Evolutionary conservation across 768 basidiomycete genomes (phyloP).

Genomic region (Suillus placidus): DNA sequence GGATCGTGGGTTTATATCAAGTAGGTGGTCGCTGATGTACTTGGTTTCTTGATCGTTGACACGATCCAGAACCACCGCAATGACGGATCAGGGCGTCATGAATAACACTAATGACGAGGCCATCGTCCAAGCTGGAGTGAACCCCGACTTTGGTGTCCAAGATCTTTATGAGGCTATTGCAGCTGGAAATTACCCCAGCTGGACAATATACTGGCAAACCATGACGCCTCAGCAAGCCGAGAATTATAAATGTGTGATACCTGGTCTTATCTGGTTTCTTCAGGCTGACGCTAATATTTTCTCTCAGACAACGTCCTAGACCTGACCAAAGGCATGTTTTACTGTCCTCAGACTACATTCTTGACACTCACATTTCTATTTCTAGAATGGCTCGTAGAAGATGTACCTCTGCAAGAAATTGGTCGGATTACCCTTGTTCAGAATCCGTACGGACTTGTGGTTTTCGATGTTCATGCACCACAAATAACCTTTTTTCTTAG

Average conservation of each 20-base stretch:
- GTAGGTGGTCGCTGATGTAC: conserved; percentile 27
- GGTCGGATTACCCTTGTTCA: conserved; percentile 42
- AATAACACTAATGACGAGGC: conserved; percentile 42
- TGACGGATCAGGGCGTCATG: conserved; percentile 41
- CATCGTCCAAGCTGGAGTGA: conserved; percentile 41
- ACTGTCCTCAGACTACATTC: not conserved
- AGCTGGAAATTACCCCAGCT: conserved; percentile 53
- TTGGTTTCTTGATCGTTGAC: conserved; percentile 9
- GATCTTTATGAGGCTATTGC: conserved; percentile 61
- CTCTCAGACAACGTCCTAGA: conserved; percentile 51
- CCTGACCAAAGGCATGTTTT: conserved; percentile 44
- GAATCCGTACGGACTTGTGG: conserved; percentile 33
- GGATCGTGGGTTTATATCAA: conserved; percentile 59
- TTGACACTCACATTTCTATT: not conserved
- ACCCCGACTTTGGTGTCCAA: conserved; percentile 55
- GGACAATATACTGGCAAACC: conserved; percentile 59
- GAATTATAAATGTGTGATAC: conserved; percentile 39
- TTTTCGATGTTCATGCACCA: conserved; percentile 3
- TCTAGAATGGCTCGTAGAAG: conserved; percentile 40
- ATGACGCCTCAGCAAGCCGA: conserved; percentile 56
- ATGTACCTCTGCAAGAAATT: conserved; percentile 38
- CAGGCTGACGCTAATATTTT: not conserved
- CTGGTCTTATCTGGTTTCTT: not conserved
- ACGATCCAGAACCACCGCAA: conserved; percentile 19
- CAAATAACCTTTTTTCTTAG: conserved; percentile 3